phyloP scores from a whole-genome alignment of 345 rosid species.

The Syzygium grande region DNA sequence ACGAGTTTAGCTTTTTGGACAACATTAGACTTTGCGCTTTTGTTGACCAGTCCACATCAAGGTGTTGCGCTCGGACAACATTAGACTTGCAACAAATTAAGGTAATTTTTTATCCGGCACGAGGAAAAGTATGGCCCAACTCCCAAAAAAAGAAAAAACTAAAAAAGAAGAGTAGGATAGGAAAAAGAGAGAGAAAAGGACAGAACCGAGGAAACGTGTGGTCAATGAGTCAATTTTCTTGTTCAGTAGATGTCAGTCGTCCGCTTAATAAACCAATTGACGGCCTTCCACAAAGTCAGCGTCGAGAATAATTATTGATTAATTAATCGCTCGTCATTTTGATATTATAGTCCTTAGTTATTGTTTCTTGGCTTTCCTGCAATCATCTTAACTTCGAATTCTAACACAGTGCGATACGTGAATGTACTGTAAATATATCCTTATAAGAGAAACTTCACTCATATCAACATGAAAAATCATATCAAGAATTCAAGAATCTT shows the following conservation, averaged over 20 bases:
- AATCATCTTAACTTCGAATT: not conserved
- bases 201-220: not conserved
- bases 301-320: not conserved
- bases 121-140: not conserved
- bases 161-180: not conserved
- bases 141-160: not conserved
- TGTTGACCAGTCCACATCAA: not conserved
- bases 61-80: not conserved
- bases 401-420: not conserved
- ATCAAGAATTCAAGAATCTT: not conserved
- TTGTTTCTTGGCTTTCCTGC: not conserved
- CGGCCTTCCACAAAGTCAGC: not conserved
- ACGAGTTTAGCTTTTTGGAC: too few species aligned
- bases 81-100: not conserved
- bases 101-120: not conserved
- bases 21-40: not conserved
- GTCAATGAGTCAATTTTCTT: not conserved
- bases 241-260: not conserved
- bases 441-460: not conserved
- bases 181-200: not conserved
- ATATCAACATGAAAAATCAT: not conserved
- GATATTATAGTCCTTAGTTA: not conserved
- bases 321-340: not conserved
- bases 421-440: not conserved
- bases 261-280: not conserved